phyloP scores from a whole-genome alignment of 140 eudicot species.

The Ambrosia hybrid region DNA sequence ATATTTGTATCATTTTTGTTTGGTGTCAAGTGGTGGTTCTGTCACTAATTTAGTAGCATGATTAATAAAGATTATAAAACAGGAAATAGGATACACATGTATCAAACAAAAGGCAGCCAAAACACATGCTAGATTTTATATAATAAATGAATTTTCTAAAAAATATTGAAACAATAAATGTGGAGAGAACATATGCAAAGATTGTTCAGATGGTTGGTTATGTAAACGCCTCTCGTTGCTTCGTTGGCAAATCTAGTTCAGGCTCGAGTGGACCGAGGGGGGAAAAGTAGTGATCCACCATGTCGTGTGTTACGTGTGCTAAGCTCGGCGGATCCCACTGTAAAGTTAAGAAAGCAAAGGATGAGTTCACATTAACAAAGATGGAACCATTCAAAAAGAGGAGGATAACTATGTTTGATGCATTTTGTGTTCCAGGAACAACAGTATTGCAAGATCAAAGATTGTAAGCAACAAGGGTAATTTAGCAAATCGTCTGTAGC shows the following conservation, averaged over 20 bases:
- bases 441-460: neutral
- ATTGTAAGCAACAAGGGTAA: neutral
- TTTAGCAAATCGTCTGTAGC: neutral
- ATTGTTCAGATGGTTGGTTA: conserved; percentile 9
- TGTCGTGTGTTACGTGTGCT: conserved; percentile 63
- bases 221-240: conserved; percentile 63
- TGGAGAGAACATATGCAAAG: neutral
- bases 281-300: conserved; percentile 80
- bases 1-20: conserved; percentile 12
- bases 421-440: neutral
- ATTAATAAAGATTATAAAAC: neutral
- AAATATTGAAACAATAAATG: too few relatives aligned
- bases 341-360: conserved; percentile 14
- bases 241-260: conserved; percentile 66
- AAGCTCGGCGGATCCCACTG: conserved; percentile 96
- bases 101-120: neutral
- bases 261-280: conserved; percentile 60
- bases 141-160: neutral
- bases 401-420: neutral
- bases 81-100: neutral
- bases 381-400: neutral
- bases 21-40: conserved; percentile 9
- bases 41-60: too few relatives aligned
- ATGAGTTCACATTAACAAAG: neutral
- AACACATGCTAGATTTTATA: neutral